Percentiles rank a stretch among this genome's conserved stretches.
phyloP scores from a whole-genome alignment of 225 moss, liverwort and hornwort genomes.

The Climacium dendroides region DNA sequence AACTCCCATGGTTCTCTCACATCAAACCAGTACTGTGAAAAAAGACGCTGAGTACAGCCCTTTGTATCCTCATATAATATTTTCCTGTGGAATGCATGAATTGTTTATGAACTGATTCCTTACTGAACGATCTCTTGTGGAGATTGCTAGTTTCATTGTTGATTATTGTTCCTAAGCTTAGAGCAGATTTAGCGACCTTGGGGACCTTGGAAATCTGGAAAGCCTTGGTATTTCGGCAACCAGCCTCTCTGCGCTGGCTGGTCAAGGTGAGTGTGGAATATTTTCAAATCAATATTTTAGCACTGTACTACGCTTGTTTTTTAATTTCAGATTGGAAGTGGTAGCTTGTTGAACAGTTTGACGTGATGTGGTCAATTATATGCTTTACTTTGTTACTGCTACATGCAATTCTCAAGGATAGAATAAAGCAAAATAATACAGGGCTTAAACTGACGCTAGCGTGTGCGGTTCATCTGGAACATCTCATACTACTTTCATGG shows the following conservation, averaged over 20 bases:
- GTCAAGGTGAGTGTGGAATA: conserved; percentile 18
- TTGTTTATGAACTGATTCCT: background rate
- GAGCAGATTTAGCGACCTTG: conserved; percentile 33
- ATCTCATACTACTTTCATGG: background rate
- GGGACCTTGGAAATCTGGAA: conserved; percentile 29
- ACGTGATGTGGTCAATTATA: background rate
- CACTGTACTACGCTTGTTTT: background rate
- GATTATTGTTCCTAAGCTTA: conserved; percentile 17
- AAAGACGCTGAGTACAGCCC: conserved; percentile 22
- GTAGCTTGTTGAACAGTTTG: background rate
- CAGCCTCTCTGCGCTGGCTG: conserved; percentile 29
- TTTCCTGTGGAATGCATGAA: background rate
- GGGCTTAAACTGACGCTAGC: background rate
- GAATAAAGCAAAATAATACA: background rate
- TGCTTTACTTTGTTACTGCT: background rate
- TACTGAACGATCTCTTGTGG: background rate
- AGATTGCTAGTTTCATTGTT: background rate
- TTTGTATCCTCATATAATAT: conserved; percentile 22
- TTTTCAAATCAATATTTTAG: background rate
- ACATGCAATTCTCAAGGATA: background rate
- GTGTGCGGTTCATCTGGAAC: background rate
- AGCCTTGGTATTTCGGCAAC: conserved; percentile 50
- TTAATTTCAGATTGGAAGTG: background rate
- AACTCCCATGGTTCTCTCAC: conserved; percentile 9
- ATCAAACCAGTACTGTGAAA: background rate